Base-by-base conservation (phyloP, 2,329 filamentous ascomycete species). In the Hypoxylon sp. region DNA sequence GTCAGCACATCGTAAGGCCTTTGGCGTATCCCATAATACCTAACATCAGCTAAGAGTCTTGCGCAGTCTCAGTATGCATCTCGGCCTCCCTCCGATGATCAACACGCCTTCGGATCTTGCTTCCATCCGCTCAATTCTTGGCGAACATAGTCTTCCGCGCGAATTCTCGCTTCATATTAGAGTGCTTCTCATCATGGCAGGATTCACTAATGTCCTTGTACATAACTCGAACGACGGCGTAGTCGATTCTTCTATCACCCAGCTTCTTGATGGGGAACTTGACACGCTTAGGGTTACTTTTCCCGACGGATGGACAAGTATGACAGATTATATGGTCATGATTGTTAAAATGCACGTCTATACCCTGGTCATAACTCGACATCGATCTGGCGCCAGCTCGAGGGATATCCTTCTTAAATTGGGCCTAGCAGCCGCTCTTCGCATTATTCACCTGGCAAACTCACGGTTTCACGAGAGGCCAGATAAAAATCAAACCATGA, bases 311-410 rank as follows among this genome's bases (percentile, higher is more conserved):
- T 73, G 75, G 70, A 64, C 71, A 14, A 66, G 56, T 10, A 70
- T 70, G 62, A 67, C 72, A 2, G 76, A 77, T 17, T 71, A 72
- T 23, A 56, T 46, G 45, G 67, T 75, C 9, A 64, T 77, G 38
- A 70, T 72, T 17, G 73, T 73, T 10, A 77, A 76, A 50, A 64
- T 77, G 52, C 73, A 78, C 30, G 68, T 76, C 34, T 76, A 77
- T 53, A 73, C 73, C 7, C 36, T 74, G 11, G 70, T 77, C 7
- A 72, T 77, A 61, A 73, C 71, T 1, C 70, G 72, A 19, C 62
- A 72, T 5, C 66, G 68, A 5, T 45, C 65, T 1, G 68, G 64
- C 2, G 66, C 57, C 1, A 69, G 67, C 4, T 70, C 73, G 4
- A 70, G 72, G 10, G 71, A 75, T 6, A 73, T 77, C 25, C 60